These are phyloP conservation scores for Skeletonema grethae DNA, from an alignment of 108 stramenopile genomes.

Conservation along the genomic window DNA sequence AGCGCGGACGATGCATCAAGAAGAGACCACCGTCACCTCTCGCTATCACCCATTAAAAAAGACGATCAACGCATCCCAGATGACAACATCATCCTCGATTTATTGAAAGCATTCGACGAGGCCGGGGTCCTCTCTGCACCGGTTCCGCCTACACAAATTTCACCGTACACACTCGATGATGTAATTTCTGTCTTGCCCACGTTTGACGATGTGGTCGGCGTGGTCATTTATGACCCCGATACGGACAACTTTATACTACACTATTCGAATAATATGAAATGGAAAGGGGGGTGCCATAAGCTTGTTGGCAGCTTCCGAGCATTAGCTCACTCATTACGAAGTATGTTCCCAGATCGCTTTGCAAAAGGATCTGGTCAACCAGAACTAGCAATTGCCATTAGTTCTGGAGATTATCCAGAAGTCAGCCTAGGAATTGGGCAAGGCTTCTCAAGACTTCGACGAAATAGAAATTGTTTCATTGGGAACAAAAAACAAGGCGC, in stretches of 20 bases:
- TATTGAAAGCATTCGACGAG: not conserved
- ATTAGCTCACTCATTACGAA: conserved; percentile 15
- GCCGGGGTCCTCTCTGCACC: not conserved
- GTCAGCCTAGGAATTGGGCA: not conserved
- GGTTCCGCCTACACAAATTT: not conserved
- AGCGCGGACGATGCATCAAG: not conserved
- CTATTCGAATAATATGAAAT: conserved; percentile 22
- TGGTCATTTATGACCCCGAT: conserved; percentile 21
- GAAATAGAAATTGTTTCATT: no score
- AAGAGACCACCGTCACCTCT: not conserved
- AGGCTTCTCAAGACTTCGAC: no score
- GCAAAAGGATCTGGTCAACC: not conserved
- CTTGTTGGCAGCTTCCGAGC: conserved; percentile 14
- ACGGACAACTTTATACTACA: conserved; percentile 14
- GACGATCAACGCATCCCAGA: not conserved
- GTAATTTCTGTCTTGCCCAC: not conserved
- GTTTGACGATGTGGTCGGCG: conserved; percentile 14
- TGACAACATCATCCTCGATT: not conserved
- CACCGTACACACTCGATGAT: conserved; percentile 13
- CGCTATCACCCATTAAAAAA: not conserved
- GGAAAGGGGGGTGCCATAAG: conserved; percentile 37
- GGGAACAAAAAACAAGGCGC: no score
- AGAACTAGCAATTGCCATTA: conserved; percentile 12
- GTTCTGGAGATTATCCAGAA: conserved; percentile 28
- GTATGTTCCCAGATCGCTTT: conserved; percentile 28